Base-by-base conservation (phyloP, 1,284 basidiomycete species). In the Amylostereum chailletii region DNA sequence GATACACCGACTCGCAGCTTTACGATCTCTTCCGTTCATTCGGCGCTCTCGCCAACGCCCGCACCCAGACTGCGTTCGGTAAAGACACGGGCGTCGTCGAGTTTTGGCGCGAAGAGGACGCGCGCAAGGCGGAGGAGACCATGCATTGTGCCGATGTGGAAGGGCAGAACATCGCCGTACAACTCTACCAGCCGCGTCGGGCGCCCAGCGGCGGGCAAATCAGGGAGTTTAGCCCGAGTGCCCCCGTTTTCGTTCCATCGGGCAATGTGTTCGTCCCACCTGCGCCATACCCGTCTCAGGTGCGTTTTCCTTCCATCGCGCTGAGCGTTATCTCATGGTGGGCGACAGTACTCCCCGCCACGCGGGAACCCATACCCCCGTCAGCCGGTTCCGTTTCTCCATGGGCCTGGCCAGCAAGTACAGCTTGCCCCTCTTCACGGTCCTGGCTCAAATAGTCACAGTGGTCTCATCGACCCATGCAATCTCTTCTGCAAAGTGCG, bases 31-130 rank as follows among this genome's bases (percentile, higher is more conserved):
- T 86, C 70, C 72, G 86, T 45, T 77, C 81, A 3, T 88, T 72
- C 57, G 86, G 86, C 50, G 81, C 86, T 36, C 76, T 88, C 46
- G 79, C 84, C 34, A 82, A 83, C 2, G 81, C 74, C 32, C 80
- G 79, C 53, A 77, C 77, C n/a, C 79, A 86, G 55, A 82, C 82
- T 38, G 73, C 81, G 52, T 80, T 87, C 60, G 82, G 83, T 39
- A 72, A 75, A 45, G 84, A 85, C 61, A 84, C 79, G 0, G 89
- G 82, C 46, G 74, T 89, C 49, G 76, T 93, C 46, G 88, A 93
- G 63, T 94, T 90, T 64, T 94, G 88, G 88, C 79, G 82, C 56
- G 90, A 93, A 64, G 87, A 90, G 42, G 90, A 94, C 62, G 90
- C 89, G 3, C 74, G 76, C 19, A 67, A 73, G 26, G 88, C 88